Evolutionary conservation across 1,284 basidiomycete genomes (phyloP).

Genomic region (Xerocomus alliaceus): DNA sequence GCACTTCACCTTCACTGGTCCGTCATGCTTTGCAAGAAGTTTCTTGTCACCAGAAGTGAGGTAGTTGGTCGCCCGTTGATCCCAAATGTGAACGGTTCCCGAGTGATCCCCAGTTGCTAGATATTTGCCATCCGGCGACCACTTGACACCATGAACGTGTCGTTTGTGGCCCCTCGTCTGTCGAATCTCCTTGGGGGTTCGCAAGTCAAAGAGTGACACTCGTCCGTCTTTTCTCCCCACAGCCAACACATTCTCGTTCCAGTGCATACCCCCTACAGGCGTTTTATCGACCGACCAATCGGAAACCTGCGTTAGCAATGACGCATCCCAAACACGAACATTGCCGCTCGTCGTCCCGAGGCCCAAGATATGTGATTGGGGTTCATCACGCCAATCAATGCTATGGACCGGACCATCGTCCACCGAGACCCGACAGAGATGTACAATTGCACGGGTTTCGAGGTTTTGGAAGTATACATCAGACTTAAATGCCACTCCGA

Average conservation of each 20-base stretch:
- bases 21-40: slow-evolving; percentile 58
- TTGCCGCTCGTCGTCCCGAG: slow-evolving; percentile 49
- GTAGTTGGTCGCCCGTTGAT: slow-evolving; percentile 46
- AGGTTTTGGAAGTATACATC: slow-evolving; percentile 58
- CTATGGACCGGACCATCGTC: slow-evolving; percentile 44
- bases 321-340: slow-evolving; percentile 52
- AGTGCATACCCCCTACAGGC: slow-evolving; percentile 51
- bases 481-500: slow-evolving; percentile 55
- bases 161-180: slow-evolving; percentile 46
- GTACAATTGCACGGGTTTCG: slow-evolving; percentile 51
- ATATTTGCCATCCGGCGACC: slow-evolving; percentile 52
- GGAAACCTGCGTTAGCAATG: slow-evolving; percentile 34
- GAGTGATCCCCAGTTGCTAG: slow-evolving; percentile 51
- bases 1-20: slow-evolving; percentile 61
- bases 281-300: slow-evolving; percentile 47
- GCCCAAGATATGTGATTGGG: slow-evolving; percentile 42
- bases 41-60: slow-evolving; percentile 43
- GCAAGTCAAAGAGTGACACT: slow-evolving; percentile 49
- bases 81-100: slow-evolving; percentile 55
- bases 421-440: slow-evolving; percentile 44
- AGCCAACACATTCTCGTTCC: slow-evolving; percentile 49
- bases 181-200: slow-evolving; percentile 38
- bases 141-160: slow-evolving; percentile 53
- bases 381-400: slow-evolving; percentile 48
- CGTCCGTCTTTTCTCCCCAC: slow-evolving; percentile 49